Percentiles rank a stretch among this genome's conserved stretches.
Conservation (phyloP, 2,329 filamentous ascomycete species). For the Tolypocladium paradoxum region DNA sequence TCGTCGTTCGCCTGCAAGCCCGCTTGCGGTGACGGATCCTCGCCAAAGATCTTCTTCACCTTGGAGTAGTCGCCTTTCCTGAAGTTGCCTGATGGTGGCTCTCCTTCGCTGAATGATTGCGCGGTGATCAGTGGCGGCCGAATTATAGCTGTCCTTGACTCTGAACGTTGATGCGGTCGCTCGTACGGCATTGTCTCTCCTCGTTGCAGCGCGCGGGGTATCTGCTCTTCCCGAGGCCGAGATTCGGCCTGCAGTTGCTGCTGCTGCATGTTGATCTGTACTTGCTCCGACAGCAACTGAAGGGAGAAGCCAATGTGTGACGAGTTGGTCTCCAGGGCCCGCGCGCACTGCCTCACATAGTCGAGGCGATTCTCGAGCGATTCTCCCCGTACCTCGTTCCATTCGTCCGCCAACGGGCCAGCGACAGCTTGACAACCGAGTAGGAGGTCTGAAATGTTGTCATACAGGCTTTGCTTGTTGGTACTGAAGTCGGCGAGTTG, state of each 20-base stretch:
- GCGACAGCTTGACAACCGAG: constrained; percentile 85
- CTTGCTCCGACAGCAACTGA: constrained; percentile 75
- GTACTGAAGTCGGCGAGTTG: constrained; percentile 78
- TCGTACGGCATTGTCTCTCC: constrained; percentile 47
- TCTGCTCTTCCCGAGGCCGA: constrained; percentile 32
- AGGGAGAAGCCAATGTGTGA: constrained; percentile 82
- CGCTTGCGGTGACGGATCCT: constrained; percentile 44
- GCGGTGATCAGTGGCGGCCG: constrained; percentile 40
- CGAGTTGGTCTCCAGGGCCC: constrained; percentile 75
- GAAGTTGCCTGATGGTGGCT: constrained; percentile 37
- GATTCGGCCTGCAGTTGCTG: constrained; percentile 26
- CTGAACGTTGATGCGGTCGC: constrained; percentile 42
- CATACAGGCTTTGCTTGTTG: constrained; percentile 89
- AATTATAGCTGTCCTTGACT: constrained; percentile 35
- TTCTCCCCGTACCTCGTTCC: constrained; percentile 85
- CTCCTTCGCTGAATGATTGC: constrained; percentile 56
- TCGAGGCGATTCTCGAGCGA: constrained; percentile 78
- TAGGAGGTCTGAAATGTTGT: constrained; percentile 82
- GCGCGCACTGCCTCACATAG: constrained; percentile 64
- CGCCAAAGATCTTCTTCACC: constrained; percentile 55
- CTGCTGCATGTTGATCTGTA: constrained; percentile 46
- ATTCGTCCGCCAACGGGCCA: constrained; percentile 85
- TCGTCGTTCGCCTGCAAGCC: constrained; percentile 53
- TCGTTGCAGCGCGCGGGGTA: constrained; percentile 43
- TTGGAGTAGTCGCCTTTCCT: constrained; percentile 53